These are phyloP conservation scores for Neospermospora avenae DNA, from an alignment of 2,329 filamentous ascomycete species.

Conservation along the genomic window DNA sequence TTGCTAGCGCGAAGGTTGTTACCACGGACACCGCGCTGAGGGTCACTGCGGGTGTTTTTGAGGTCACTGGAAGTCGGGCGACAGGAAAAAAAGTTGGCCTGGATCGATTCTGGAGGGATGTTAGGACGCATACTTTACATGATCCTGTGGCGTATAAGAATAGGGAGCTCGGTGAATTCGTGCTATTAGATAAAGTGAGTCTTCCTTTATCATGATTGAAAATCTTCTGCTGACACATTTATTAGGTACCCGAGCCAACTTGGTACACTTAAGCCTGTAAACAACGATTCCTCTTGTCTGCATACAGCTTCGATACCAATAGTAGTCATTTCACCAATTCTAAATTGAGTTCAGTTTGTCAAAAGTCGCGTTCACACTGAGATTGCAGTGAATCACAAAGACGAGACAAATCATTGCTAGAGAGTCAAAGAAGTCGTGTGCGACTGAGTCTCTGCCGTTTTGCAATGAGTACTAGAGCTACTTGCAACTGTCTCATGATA, in stretches of 20 bases:
- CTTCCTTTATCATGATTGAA: neutral
- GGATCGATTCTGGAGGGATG: constrained; percentile 64
- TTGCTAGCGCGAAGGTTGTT: constrained; percentile 61
- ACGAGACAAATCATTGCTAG: no score
- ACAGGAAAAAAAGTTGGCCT: constrained; percentile 57
- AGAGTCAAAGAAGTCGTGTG: no score
- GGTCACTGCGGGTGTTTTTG: constrained; percentile 60
- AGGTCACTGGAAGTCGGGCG: constrained; percentile 57
- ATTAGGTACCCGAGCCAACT: constrained; percentile 48
- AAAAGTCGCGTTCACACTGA: no score
- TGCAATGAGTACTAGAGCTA: no score
- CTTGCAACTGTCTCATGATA: no score
- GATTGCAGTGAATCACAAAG: no score
- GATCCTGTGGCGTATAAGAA: constrained; percentile 68
- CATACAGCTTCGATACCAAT: neutral
- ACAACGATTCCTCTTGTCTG: neutral
- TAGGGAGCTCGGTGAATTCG: constrained; percentile 55
- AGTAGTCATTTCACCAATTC: no score
- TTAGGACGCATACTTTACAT: constrained; percentile 63
- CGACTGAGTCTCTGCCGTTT: no score
- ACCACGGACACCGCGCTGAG: constrained; percentile 56
- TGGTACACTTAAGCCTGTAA: constrained; percentile 50
- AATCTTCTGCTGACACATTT: neutral
- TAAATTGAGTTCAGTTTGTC: no score
- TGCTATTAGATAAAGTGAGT: constrained; percentile 48